phyloP scores from a whole-genome alignment of 1,284 basidiomycete species.

The Sanguinoderma infundibulare region DNA sequence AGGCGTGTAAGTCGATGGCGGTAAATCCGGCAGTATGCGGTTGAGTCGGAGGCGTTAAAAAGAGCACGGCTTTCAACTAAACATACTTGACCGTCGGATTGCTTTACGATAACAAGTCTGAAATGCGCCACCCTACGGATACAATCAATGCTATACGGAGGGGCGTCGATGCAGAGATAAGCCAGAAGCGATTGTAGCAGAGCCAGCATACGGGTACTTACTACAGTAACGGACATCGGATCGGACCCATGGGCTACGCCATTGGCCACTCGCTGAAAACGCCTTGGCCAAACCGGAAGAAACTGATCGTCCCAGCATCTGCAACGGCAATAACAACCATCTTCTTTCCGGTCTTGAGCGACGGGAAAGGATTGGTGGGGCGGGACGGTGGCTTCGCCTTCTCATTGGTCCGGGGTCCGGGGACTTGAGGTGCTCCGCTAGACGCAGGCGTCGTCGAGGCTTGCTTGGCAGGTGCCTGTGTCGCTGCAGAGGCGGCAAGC shows the following conservation, averaged over 20 bases:
- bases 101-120: neutral
- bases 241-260: constrained; percentile 32
- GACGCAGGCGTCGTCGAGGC: no score
- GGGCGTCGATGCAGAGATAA: neutral
- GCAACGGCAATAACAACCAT: constrained; percentile 88
- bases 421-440: no score
- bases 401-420: no score
- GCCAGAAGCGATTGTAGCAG: neutral
- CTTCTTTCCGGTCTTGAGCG: constrained; percentile 86
- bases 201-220: neutral
- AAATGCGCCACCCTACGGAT: neutral
- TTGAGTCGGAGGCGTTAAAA: neutral
- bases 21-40: neutral
- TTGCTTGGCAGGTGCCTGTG: neutral
- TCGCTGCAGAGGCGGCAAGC: constrained; percentile 12
- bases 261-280: constrained; percentile 86
- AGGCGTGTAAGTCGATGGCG: neutral
- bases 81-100: neutral
- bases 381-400: constrained; percentile 20
- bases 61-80: neutral
- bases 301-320: constrained; percentile 87
- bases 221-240: neutral
- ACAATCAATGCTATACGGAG: neutral
- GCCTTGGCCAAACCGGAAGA: constrained; percentile 88
- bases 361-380: constrained; percentile 66